Base-by-base conservation (phyloP, 2,329 filamentous ascomycete genomes). In the Ceratocystis variospora region DNA sequence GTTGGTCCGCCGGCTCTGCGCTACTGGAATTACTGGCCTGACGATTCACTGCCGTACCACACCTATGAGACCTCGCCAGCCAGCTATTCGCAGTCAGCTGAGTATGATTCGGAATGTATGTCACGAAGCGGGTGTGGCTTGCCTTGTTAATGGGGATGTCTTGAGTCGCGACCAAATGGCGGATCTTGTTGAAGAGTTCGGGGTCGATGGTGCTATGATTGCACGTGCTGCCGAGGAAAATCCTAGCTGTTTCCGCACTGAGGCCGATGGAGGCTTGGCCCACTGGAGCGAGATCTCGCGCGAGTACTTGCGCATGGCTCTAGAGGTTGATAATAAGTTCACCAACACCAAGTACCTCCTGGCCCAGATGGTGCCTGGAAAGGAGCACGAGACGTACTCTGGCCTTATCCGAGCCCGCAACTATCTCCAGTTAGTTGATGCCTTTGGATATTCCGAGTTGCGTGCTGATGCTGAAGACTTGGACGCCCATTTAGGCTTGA, bases 141-240 rank as follows among this genome's bases (percentile, higher is more conserved):
- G 93, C 73, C 77, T 97, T 50, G 92, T 97, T 86, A 99, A 99
- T 73, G 94, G 94, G 61, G 94, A 99, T 72, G 91, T 99, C 0
- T 84, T 81, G 65, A 84, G 80, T 46, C 83, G 89, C 65, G 87
- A 90, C 63, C 80, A 96, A 68, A 93, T 86, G 0, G 73, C 88
- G 6, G 74, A 79, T 68, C 80, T 99, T 5, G 87, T 91, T 68
- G 72, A 82, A 31, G 87, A 96, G 73, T 96, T 83, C 73, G 87
- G 86, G n/a, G 89, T 88, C 5, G 92, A 97, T 72, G 93, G 92
- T 5, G 94, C 90, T 68, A 99, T 99, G 94, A 97, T 99, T 72
- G 94, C 94, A 8, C 94, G 90, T 2, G 83, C 90, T 2, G 94
- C 94, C 0, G 94, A 99, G 78, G 84, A 87, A 69, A 99, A 99